Conservation (phyloP, 495 filamentous ascomycete species). For the Aspergillus affinis region DNA sequence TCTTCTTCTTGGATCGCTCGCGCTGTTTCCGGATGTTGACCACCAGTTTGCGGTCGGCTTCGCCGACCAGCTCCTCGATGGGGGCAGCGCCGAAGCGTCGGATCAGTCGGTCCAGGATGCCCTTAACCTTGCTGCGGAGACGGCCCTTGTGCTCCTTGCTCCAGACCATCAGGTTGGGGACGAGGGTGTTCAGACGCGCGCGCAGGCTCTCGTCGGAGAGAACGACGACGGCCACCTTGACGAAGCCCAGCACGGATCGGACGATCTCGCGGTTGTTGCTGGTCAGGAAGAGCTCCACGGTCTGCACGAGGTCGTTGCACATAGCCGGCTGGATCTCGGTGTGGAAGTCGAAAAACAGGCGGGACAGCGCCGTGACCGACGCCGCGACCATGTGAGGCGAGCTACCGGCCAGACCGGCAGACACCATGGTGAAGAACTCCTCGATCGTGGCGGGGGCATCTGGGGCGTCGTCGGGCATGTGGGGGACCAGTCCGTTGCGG, state of each 20-base stretch:
- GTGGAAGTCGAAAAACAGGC: conserved; percentile 87
- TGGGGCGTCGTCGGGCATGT: conserved; percentile 81
- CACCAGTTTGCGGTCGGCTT: conserved; percentile 85
- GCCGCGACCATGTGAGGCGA: conserved; percentile 96
- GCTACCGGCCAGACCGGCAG: conserved; percentile 85
- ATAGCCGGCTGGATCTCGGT: conserved; percentile 55
- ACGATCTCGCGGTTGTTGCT: conserved; percentile 96
- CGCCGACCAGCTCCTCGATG: conserved; percentile 69
- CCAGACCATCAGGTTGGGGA: conserved; percentile 93
- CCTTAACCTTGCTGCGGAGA: conserved; percentile 94
- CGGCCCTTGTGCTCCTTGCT: conserved; percentile 96
- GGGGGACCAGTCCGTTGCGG: conserved; percentile 76
- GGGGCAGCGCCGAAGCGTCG: conserved; percentile 80
- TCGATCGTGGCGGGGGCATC: conserved; percentile 74
- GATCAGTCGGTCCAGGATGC: conserved; percentile 91
- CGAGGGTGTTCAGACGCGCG: conserved; percentile 67
- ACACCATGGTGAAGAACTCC: conserved; percentile 98
- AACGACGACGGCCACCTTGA: conserved; percentile 90
- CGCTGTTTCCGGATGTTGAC: conserved; percentile 90
- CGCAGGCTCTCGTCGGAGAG: conserved; percentile 73
- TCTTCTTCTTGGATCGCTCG: conserved; percentile 82
- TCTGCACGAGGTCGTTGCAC: conserved; percentile 78
- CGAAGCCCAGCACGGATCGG: conserved; percentile 85
- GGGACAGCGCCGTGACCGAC: conserved; percentile 85
- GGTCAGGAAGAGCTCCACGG: conserved; percentile 90